Base-by-base conservation (phyloP, 805 yeast genomes). In the Alloascoidea africana region DNA sequence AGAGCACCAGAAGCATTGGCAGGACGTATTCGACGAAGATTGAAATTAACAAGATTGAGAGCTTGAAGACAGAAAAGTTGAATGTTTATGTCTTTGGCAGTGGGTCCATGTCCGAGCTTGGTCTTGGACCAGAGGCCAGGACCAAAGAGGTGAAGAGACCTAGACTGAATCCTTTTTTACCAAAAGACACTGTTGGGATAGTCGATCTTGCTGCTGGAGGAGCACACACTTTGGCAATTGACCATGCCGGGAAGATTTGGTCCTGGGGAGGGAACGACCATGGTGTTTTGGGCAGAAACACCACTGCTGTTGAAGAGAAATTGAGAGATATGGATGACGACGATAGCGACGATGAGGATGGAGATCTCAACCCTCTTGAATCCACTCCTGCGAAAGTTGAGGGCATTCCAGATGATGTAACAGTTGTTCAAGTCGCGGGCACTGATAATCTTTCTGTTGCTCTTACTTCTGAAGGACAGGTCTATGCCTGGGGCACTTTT, bases 191-290 rank as follows among this genome's bases (percentile, higher is more conserved):
- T 2, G 72, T 67, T 5, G 78, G 80, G 2, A 73, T 91, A 39
- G 91, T 86, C 17, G 89, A 84, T 44, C 65, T 91, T 50, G 85
- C 94, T 1, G 94, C 75, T 17, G 99, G 99, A 37, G 99, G 98
- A 37, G 89, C 91, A 80, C 99, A 91, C 53, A 73, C 81, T 1
- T 53, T 91, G 34, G 96, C 89, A 0, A 58, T 89, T 37, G 96
- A 86, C 52, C 56, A 70, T 32, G 62, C 73, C 14, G 85, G 85
- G 46, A 65, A 70, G 41, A 58, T 91, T n/a, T 91, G 96, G 96
- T 81, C 96, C 2, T 91, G 99, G 99, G 99, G 99, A 41, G 81
- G 83, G 35, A 91, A 91, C 48, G 99, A 91, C 51, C 76, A 86
- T 42, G 85, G 80, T 27, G 96, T 83, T 3, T 63, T 91, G 34